Conservation (phyloP, 306 rosid species). For the Castanospermum australe region DNA sequence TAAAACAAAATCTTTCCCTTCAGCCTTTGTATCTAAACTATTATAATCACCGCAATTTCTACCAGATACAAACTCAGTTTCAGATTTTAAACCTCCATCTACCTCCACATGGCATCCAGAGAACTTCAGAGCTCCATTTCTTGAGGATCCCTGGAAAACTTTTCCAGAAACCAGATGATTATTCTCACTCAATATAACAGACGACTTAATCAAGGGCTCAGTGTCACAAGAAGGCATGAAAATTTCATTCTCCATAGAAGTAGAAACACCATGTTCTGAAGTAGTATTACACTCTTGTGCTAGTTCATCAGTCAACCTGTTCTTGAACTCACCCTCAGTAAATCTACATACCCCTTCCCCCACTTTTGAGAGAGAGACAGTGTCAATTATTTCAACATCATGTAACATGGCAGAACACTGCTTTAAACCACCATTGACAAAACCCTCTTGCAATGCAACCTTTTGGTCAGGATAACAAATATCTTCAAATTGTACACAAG, state of each 20-base stretch:
- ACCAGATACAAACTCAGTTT: slow-evolving; percentile 36
- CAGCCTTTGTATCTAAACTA: slow-evolving; percentile 30
- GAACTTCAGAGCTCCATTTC: slow-evolving; percentile 9
- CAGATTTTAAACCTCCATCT: slow-evolving; percentile 27
- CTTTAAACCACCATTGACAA: slow-evolving; percentile 35
- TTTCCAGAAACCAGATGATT: slow-evolving; percentile 15
- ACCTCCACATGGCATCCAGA: slow-evolving; percentile 22
- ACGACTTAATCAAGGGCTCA: slow-evolving; percentile 33
- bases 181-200: slow-evolving; percentile 26
- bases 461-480: slow-evolving; percentile 34
- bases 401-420: slow-evolving; percentile 35
- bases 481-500: slow-evolving; percentile 30
- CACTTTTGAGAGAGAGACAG: slow-evolving; percentile 22
- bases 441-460: slow-evolving; percentile 35
- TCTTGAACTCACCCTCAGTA: slow-evolving; percentile 29
- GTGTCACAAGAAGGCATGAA: slow-evolving; percentile 29
- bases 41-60: slow-evolving; percentile 16
- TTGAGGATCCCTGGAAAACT: slow-evolving; percentile 14
- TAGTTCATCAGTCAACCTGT: slow-evolving; percentile 27
- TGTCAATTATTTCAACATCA: slow-evolving; percentile 35
- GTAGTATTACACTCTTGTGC: slow-evolving; percentile 26
- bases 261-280: slow-evolving; percentile 40
- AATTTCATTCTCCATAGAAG: slow-evolving; percentile 32
- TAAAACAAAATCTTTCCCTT: slow-evolving; percentile 33
- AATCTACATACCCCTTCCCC: slow-evolving; percentile 35